Percentiles rank a stretch among this genome's conserved stretches.
Evolutionary conservation across 805 yeast species (phyloP).

Genomic region (Candida jianshihensis): DNA sequence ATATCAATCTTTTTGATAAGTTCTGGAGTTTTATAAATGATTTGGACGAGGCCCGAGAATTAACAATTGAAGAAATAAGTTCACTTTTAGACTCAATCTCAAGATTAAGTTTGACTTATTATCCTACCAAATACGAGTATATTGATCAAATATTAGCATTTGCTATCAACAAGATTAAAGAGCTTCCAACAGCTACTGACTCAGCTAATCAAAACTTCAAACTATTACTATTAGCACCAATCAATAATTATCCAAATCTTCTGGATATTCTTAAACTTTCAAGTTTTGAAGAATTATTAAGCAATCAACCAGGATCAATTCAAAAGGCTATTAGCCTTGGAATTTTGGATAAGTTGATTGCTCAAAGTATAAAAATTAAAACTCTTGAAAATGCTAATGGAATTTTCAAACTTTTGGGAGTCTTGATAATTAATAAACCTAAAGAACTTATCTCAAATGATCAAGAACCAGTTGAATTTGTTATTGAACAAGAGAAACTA

Average conservation of each 20-base stretch:
- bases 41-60: slow-evolving; percentile 47
- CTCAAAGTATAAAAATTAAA: slow-evolving; percentile 29
- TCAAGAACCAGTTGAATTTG: slow-evolving; percentile 28
- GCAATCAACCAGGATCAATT: slow-evolving; percentile 41
- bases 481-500: slow-evolving; percentile 49
- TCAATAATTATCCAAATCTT: slow-evolving; percentile 28
- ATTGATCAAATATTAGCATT: slow-evolving; percentile 56
- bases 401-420: slow-evolving; percentile 49
- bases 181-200: slow-evolving; percentile 23
- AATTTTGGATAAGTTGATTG: slow-evolving; percentile 52
- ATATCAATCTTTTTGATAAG: slow-evolving; percentile 43
- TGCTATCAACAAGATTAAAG: slow-evolving; percentile 35
- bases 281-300: slow-evolving; percentile 47
- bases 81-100: slow-evolving; percentile 60
- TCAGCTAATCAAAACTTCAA: slow-evolving; percentile 34
- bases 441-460: slow-evolving; percentile 16
- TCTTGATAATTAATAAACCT: slow-evolving; percentile 38
- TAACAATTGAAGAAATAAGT: slow-evolving; percentile 61
- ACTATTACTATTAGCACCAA: slow-evolving; percentile 41
- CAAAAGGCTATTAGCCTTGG: slow-evolving; percentile 54
- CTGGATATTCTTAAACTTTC: slow-evolving; percentile 35
- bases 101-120: slow-evolving; percentile 57
- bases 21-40: slow-evolving; percentile 62
- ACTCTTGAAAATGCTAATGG: slow-evolving; percentile 45
- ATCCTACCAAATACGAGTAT: slow-evolving; percentile 53